phyloP scores from a whole-genome alignment of 2,329 filamentous ascomycete genomes.

The Alternaria panax region DNA sequence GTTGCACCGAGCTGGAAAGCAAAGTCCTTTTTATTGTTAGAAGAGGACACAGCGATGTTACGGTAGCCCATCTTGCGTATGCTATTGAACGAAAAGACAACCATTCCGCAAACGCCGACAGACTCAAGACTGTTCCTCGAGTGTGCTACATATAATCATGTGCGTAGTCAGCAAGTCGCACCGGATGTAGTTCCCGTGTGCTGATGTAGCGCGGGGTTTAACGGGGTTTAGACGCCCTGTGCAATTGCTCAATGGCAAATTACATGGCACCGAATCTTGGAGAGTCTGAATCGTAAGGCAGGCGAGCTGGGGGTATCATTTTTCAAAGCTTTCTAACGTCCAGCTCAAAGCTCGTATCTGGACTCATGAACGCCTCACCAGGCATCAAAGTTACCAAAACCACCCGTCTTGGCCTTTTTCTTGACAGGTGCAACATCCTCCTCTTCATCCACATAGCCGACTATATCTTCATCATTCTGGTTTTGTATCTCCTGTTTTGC shows the following conservation, averaged over 20 bases:
- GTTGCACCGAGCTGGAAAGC: conserved; percentile 63
- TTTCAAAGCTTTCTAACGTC: background rate
- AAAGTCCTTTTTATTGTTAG: conserved; percentile 60
- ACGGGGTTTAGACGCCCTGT: background rate
- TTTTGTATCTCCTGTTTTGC: conserved; percentile 52
- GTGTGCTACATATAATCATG: background rate
- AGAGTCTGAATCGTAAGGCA: background rate
- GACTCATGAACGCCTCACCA: conserved; percentile 65
- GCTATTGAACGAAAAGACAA: no score
- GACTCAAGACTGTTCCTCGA: background rate
- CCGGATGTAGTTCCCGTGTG: background rate
- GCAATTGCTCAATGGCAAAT: background rate
- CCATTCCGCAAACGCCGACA: background rate
- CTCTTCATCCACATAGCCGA: conserved; percentile 70
- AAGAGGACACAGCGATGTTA: conserved; percentile 61
- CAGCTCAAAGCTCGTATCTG: background rate
- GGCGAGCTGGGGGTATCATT: background rate
- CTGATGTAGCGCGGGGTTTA: background rate
- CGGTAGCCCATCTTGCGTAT: conserved; percentile 62
- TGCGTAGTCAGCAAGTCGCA: background rate
- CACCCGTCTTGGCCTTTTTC: conserved; percentile 79
- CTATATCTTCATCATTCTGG: conserved; percentile 63
- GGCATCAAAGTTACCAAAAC: conserved; percentile 93
- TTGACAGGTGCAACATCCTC: conserved; percentile 69
- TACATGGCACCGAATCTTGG: background rate